Evolutionary conservation across 495 filamentous ascomycete species (phyloP), one percentile per base, ranked within the genome.

Genomic region (Oleoguttula mirabilis): DNA sequence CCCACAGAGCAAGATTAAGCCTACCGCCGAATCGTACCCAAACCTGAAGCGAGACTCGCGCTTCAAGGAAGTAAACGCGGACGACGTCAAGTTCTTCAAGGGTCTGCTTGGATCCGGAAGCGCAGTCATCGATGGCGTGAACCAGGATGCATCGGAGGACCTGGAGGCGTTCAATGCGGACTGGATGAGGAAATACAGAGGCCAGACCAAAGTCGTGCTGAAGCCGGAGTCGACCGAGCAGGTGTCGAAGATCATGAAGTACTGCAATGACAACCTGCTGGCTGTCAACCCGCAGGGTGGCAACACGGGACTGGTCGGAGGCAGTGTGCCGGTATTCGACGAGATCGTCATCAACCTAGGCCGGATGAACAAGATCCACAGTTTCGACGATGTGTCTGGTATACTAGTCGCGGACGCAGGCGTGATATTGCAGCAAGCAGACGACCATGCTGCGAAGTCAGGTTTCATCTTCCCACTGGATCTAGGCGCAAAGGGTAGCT

Each of bases 101-200:
- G 62, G 70, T 4, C 64, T 95, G 4, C 69, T 95, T 27, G 82
- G 84, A 2, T 69, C 68, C 16, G 72, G 76, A 30, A 81, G 80
- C 7, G 84, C 86, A n/a, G 68, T 94, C 32, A 74, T 94, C 39
- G 82, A 95, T 52, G 84, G 84, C 33, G 70, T 90, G 28, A 80
- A 80, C 4, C 62, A 70, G 52, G 76, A 82, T 56, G 75, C 76
- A 15, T 61, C 69, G 19, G 61, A 63, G 21, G 90, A 98, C 55
- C 68, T 96, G 42, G 85, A 88, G 55, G 75, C 86, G 12, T 96
- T 84, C 73, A 98, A 98, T 66, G 76, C 73, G 51, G 90, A 98
- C 66, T 98, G 90, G 90, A 96, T 96, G 92, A 77, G 83, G 60
- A 98, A 98, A 62, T 98, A 95, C 67, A 79, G 85, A 27, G 90